phyloP scores from a whole-genome alignment of 495 filamentous ascomycete genomes.

The Talaromyces wortmannii region DNA sequence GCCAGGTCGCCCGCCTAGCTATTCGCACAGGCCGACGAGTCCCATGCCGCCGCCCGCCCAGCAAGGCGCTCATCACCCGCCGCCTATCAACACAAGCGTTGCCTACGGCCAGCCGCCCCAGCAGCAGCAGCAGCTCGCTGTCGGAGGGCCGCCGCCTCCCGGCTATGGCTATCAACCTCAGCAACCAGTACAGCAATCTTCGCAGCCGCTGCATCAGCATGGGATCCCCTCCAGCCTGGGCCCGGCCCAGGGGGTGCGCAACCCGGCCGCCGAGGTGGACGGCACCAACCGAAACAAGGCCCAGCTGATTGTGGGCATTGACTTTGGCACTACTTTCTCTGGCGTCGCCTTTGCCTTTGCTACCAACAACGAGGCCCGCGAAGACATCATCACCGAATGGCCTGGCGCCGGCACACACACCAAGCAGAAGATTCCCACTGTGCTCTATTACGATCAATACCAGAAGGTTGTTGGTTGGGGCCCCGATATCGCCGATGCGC shows the following conservation, averaged over 20 bases:
- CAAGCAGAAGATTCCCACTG: conserved; percentile 77
- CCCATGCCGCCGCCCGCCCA: conserved; percentile 50
- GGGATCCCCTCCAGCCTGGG: conserved; percentile 31
- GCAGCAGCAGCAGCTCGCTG: conserved; percentile 48
- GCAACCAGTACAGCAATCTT: conserved; percentile 19
- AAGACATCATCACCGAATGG: conserved; percentile 78
- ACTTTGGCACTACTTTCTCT: conserved; percentile 74
- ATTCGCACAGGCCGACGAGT: conserved; percentile 53
- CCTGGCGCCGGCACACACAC: conserved; percentile 71
- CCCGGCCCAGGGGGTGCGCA: conserved; percentile 31
- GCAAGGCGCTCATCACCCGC: conserved; percentile 55
- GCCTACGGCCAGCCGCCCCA: not conserved
- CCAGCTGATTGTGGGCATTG: conserved; percentile 66
- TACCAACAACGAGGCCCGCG: conserved; percentile 67
- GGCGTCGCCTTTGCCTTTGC: conserved; percentile 76
- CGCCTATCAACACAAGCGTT: conserved; percentile 60
- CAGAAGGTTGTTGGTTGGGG: conserved; percentile 80
- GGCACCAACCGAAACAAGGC: conserved; percentile 69
- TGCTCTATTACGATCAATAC: conserved; percentile 77
- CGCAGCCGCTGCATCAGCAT: conserved; percentile 25
- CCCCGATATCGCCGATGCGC: conserved; percentile 71
- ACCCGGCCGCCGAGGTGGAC: conserved; percentile 72
- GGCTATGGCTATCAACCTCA: conserved; percentile 36
- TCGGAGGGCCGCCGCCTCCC: conserved; percentile 33
- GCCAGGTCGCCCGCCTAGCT: conserved; percentile 61